Evolutionary conservation across 768 basidiomycete species (phyloP).

Genomic region (Suillus clintonianus): DNA sequence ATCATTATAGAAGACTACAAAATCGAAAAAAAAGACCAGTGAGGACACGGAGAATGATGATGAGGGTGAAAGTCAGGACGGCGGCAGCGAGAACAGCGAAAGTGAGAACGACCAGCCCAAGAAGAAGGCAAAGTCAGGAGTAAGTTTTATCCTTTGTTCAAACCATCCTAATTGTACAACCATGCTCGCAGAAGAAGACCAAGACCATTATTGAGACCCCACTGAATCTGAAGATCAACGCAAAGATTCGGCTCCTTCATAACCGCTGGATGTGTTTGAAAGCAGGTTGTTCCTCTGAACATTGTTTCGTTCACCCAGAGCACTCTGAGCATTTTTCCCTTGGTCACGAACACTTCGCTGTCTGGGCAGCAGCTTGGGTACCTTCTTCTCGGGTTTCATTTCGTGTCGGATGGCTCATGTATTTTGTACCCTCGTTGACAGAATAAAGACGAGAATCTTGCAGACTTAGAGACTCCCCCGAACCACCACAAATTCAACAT

Average conservation of each 20-base stretch:
- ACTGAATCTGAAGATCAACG: not conserved
- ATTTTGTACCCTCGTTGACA: not conserved
- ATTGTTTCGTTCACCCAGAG: not conserved
- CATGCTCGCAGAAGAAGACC: too few species aligned
- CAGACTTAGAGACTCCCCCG: constrained; percentile 2
- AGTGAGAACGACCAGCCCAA: too few species aligned
- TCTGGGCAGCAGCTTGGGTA: constrained; percentile 9
- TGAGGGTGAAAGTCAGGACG: too few species aligned
- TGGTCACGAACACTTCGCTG: not conserved
- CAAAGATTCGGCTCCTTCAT: not conserved
- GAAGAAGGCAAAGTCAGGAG: too few species aligned
- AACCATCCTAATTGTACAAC: too few species aligned
- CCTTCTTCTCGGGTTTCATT: not conserved
- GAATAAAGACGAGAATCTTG: not conserved
- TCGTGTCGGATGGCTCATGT: not conserved
- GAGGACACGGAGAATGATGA: too few species aligned
- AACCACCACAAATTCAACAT: constrained; percentile 4
- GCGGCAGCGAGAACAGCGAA: too few species aligned
- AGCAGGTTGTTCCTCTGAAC: not conserved
- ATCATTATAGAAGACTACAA: too few species aligned
- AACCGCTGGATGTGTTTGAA: constrained; percentile 2
- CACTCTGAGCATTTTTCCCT: not conserved
- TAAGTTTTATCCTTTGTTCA: too few species aligned
- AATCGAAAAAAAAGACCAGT: too few species aligned
- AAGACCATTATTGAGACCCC: too few species aligned